These are phyloP conservation scores for Jackrogersella minutella DNA, from an alignment of 495 filamentous ascomycete genomes.

Conservation along the genomic window DNA sequence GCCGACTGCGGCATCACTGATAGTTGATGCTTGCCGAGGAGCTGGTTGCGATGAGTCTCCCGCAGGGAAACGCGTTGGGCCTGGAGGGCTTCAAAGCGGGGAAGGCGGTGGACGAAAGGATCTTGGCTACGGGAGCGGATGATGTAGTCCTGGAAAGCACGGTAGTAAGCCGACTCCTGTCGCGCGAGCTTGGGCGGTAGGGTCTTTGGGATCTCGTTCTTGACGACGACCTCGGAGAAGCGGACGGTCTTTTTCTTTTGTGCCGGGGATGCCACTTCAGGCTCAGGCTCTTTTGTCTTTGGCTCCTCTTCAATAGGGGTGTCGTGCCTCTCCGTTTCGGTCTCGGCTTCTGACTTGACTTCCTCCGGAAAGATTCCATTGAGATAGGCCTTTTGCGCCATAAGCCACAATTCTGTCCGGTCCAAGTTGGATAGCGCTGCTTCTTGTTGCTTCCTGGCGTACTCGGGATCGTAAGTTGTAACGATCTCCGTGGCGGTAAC, in stretches of 20 bases:
- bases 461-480: conserved; percentile 74
- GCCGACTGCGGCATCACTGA: conserved; percentile 62
- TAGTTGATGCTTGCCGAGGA: conserved; percentile 79
- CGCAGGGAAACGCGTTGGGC: conserved; percentile 74
- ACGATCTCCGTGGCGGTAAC: conserved; percentile 61
- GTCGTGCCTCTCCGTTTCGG: conserved; percentile 40
- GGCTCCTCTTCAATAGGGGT: conserved; percentile 32
- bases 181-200: conserved; percentile 57
- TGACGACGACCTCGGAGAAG: conserved; percentile 69
- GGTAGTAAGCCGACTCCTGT: conserved; percentile 87
- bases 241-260: conserved; percentile 76
- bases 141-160: conserved; percentile 79
- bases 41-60: conserved; percentile 70
- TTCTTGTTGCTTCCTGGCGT: conserved; percentile 70
- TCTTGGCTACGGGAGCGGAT: conserved; percentile 69
- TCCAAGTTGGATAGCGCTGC: conserved; percentile 73
- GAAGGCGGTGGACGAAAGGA: conserved; percentile 80
- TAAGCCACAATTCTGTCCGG: conserved; percentile 82
- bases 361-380: conserved; percentile 61
- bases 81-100: conserved; percentile 89
- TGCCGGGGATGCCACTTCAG: conserved; percentile 40
- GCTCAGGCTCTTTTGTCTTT: conserved; percentile 43
- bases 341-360: conserved; percentile 57
- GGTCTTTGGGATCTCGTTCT: conserved; percentile 53
- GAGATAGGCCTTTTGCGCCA: conserved; percentile 79